Percentiles rank a stretch among this genome's conserved stretches.
Evolutionary conservation across 1,139 yeast species (phyloP).

Genomic region (Debaryomyces fabryi): DNA sequence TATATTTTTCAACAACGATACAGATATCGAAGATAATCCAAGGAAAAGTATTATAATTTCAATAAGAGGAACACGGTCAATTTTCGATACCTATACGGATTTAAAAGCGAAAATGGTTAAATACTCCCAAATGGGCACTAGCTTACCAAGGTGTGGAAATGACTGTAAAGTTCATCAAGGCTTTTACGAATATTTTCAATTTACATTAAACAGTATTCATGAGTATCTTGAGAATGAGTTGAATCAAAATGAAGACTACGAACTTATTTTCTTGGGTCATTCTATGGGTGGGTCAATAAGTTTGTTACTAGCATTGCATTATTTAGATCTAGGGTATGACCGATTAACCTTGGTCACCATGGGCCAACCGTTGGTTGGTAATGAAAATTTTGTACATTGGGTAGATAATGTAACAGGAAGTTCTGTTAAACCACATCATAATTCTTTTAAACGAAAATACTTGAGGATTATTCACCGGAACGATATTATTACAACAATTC

Average conservation of each 20-base stretch:
- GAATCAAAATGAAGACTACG: constrained; percentile 27
- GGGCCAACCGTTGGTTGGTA: constrained; percentile 58
- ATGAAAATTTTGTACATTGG: constrained; percentile 41
- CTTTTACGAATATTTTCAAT: constrained; percentile 37
- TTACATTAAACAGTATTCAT: constrained; percentile 34
- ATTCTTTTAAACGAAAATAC: constrained; percentile 30
- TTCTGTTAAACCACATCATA: constrained; percentile 19
- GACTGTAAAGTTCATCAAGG: constrained; percentile 53
- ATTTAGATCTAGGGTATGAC: constrained; percentile 37
- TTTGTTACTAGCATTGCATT: constrained; percentile 40
- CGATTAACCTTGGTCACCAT: constrained; percentile 43
- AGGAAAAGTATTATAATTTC: constrained; percentile 43
- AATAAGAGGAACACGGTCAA: constrained; percentile 51
- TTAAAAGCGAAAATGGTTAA: constrained; percentile 42
- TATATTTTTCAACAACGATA: constrained; percentile 25
- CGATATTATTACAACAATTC: constrained; percentile 50
- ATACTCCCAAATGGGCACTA: constrained; percentile 29
- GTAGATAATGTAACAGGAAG: constrained; percentile 40
- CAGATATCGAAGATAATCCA: not conserved
- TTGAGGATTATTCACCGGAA: constrained; percentile 48
- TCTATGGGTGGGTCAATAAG: constrained; percentile 57
- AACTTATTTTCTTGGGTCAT: constrained; percentile 49
- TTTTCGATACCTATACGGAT: constrained; percentile 50
- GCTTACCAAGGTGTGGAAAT: constrained; percentile 34
- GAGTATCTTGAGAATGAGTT: constrained; percentile 28